Conservation (phyloP, 306 rosid species). For the Glycine tomentella region DNA sequence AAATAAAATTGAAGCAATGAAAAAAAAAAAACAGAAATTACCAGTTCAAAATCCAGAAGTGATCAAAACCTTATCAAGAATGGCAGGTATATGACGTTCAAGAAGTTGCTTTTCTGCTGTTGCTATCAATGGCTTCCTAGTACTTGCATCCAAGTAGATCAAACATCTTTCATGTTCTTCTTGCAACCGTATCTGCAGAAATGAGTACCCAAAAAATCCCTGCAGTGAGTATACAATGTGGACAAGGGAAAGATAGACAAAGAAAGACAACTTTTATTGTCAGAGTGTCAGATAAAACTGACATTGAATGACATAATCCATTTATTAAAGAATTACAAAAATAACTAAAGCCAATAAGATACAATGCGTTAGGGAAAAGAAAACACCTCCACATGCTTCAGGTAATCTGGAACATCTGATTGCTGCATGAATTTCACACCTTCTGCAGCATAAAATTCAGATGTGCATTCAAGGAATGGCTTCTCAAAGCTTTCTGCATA, state of each 20-base stretch:
- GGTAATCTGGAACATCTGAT: constrained; percentile 95
- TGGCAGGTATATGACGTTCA: constrained; percentile 91
- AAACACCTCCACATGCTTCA: constrained; percentile 98
- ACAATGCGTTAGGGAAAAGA: constrained; percentile 38
- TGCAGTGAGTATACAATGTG: constrained; percentile 42
- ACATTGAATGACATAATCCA: constrained; percentile 39
- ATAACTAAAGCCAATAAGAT: constrained; percentile 25
- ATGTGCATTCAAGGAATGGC: constrained; percentile 92
- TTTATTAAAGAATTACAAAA: constrained; percentile 13
- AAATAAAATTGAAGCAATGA: constrained; percentile 35
- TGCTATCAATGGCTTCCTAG: constrained; percentile 89
- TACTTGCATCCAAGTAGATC: constrained; percentile 90
- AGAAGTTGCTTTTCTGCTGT: constrained; percentile 96
- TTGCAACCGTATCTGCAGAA: constrained; percentile 88
- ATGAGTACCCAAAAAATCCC: constrained; percentile 46
- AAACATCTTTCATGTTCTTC: constrained; percentile 98
- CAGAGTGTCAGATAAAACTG: constrained; percentile 30
- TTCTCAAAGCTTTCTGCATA: constrained; percentile 96
- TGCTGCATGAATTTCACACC: constrained; percentile 98
- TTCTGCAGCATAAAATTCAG: constrained; percentile 98
- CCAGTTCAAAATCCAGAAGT: constrained; percentile 36
- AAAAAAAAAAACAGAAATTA: not conserved
- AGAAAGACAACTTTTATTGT: constrained; percentile 12
- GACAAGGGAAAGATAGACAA: constrained; percentile 37
- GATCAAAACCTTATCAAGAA: constrained; percentile 86